Conservation (phyloP, 2,329 filamentous ascomycete genomes). For the Bipolaris oryzae region DNA sequence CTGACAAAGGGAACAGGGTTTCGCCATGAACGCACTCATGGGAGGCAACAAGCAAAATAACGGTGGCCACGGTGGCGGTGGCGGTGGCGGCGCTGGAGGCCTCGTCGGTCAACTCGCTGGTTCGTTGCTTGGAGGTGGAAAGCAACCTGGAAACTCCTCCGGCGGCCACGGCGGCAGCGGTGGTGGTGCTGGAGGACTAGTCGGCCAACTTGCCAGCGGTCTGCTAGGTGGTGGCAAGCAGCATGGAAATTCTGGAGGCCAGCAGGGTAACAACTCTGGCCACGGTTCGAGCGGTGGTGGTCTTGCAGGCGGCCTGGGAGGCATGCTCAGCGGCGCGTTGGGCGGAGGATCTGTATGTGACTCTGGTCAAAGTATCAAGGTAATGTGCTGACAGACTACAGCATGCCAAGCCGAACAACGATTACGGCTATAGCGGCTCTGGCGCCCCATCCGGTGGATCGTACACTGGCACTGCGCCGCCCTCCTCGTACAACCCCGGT, state of each 20-base stretch:
- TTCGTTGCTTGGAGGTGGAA: conserved; percentile 49
- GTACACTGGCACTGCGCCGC: conserved; percentile 68
- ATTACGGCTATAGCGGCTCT: conserved; percentile 64
- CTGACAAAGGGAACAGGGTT: conserved; percentile 55
- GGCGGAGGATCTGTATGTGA: conserved; percentile 45
- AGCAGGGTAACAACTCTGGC: conserved; percentile 54
- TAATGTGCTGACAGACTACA: conserved; percentile 18
- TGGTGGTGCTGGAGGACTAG: conserved; percentile 49
- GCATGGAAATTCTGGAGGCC: conserved; percentile 50
- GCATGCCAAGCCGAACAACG: conserved; percentile 49
- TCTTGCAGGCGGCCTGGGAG: conserved; percentile 26
- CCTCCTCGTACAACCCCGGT: conserved; percentile 62
- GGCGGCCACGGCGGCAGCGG: conserved; percentile 38
- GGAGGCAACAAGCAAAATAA: conserved; percentile 46
- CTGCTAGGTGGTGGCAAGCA: conserved; percentile 49
- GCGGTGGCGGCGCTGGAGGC: conserved; percentile 41
- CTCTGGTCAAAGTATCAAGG: not conserved
- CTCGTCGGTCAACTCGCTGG: conserved; percentile 63
- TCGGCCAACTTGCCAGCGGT: conserved; percentile 62
- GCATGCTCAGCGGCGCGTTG: conserved; percentile 43
- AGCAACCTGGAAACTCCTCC: conserved; percentile 30
- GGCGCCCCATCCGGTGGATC: conserved; percentile 56
- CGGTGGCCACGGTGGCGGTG: conserved; percentile 33
- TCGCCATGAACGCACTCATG: conserved; percentile 65
- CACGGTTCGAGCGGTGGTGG: conserved; percentile 24